Base-by-base conservation (phyloP, 352 stramenopile species). In the Phytophthora multivora region DNA sequence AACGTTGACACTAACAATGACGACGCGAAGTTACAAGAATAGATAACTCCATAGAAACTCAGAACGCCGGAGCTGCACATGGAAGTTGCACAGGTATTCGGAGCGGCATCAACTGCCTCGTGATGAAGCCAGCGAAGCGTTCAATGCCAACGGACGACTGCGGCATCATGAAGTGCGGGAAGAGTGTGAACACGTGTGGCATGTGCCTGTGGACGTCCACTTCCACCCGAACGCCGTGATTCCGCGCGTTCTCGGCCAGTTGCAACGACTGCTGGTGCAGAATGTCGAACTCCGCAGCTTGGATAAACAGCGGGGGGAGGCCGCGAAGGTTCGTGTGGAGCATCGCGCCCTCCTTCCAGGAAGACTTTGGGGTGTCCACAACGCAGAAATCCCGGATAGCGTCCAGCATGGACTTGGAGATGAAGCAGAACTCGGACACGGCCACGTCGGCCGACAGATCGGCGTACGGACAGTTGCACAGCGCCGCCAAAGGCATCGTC, bases 161-260 rank as follows among this genome's bases (percentile, higher is more conserved):
- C 3, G 82, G 79, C 38, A 91, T 59, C 25, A 86, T 60, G 11
- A 67, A 61, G 16, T 76, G 66, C 1, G 79, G 79, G 28, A 86
- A 79, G 1, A 79, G 46, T 3, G 70, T 83, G 70, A 91, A 91
- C 7, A 86, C 76, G 46, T 91, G 82, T 3, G 79, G 77, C 66
- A 91, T 83, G 59, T 74, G 69, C 2, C 46, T 23, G 35, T 88
- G 79, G 19, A 86, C 50, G 50, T 90, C 77, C 40, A 87, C 25
- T 46, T 85, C 62, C 2, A 67, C 61, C 7, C 62, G 41, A 8
- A 82, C 59, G 0, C 74, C 63, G 23, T 80, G 55, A 0, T 41
- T 41, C 18, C 69, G 25, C 0, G 76, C 77, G 9, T 77, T 75
- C n/a, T 66, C 54, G 12, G 50, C 61, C 5, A 90, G 66, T 5